Percentiles rank a stretch among this genome's conserved stretches.
Conservation (phyloP, 345 rosid species). For the Erysimum cheiranthoides region DNA sequence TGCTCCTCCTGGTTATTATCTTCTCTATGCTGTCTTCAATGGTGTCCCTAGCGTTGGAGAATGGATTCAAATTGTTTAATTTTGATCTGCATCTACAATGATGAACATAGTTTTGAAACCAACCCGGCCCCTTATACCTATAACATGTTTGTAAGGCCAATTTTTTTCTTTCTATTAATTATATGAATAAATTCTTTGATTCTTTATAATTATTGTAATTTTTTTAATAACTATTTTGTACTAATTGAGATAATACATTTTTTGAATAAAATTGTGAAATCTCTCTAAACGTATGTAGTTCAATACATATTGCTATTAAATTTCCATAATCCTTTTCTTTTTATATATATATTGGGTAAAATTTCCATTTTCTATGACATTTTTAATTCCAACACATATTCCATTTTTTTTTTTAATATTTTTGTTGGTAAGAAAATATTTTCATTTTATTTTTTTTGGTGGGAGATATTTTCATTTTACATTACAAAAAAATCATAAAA, state of each 20-base stretch:
- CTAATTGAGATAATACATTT: not conserved
- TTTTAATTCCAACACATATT: not conserved
- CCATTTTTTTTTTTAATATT: not conserved
- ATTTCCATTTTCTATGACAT: not conserved
- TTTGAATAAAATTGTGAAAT: not conserved
- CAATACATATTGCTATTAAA: not conserved
- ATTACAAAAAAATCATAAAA: too few relatives aligned
- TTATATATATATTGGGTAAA: too few relatives aligned
- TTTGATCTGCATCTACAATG: not conserved
- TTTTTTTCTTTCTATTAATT: not conserved
- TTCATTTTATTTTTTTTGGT: not conserved
- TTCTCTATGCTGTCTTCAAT: constrained; percentile 51
- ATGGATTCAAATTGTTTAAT: constrained; percentile 59
- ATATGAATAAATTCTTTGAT: not conserved
- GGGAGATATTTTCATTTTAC: too few relatives aligned
- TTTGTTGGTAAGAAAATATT: not conserved
- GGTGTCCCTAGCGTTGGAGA: constrained; percentile 58
- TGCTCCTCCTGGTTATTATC: constrained; percentile 68
- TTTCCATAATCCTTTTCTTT: not conserved
- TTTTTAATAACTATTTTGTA: not conserved
- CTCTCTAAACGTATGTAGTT: too few relatives aligned
- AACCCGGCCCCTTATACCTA: not conserved
- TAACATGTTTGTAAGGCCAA: not conserved
- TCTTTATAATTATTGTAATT: not conserved
- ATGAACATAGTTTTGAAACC: not conserved